A percentile compares a stretch with the other conserved stretches of the same genome.
phyloP scores from a whole-genome alignment of 345 rosid genomes.

The Eucalyptus polybractea region DNA sequence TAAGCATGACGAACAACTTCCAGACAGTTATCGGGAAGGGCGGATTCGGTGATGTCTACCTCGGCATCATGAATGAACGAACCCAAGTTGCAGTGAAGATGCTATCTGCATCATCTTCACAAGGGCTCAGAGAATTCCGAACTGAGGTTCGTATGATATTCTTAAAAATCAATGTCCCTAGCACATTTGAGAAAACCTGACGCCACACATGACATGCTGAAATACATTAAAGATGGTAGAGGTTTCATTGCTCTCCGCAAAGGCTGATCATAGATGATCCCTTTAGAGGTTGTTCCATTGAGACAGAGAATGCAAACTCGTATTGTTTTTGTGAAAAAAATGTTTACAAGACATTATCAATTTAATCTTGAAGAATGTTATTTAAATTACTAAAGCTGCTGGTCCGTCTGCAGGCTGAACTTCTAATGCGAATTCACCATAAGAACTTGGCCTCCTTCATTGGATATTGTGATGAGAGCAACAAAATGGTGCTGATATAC shows the following conservation, averaged over 20 bases:
- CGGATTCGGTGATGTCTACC: slow-evolving; percentile 19
- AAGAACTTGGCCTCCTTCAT: slow-evolving; percentile 7
- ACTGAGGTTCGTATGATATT: slow-evolving; percentile 3
- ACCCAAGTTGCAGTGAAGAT: slow-evolving; percentile 21
- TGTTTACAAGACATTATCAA: not conserved
- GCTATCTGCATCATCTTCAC: slow-evolving; percentile 9
- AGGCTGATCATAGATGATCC: not conserved
- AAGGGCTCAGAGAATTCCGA: slow-evolving; percentile 6
- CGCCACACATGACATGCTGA: not conserved
- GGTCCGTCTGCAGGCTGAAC: slow-evolving; percentile 4
- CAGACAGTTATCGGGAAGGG: slow-evolving; percentile 15
- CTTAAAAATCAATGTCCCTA: not conserved
- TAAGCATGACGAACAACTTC: slow-evolving; percentile 16
- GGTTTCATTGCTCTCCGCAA: not conserved
- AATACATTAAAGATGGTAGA: not conserved
- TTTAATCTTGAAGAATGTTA: not conserved
- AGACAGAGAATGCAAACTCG: not conserved
- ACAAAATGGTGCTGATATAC: not conserved
- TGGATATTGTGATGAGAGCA: slow-evolving; percentile 7
- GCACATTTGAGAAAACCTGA: not conserved
- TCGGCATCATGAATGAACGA: slow-evolving; percentile 6
- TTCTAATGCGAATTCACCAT: slow-evolving; percentile 5
- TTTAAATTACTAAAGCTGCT: not conserved
- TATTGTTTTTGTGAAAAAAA: not conserved
- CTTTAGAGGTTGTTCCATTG: not conserved